Conservation (phyloP, 169 alveolate species). For the Plasmodium gonderi region DNA sequence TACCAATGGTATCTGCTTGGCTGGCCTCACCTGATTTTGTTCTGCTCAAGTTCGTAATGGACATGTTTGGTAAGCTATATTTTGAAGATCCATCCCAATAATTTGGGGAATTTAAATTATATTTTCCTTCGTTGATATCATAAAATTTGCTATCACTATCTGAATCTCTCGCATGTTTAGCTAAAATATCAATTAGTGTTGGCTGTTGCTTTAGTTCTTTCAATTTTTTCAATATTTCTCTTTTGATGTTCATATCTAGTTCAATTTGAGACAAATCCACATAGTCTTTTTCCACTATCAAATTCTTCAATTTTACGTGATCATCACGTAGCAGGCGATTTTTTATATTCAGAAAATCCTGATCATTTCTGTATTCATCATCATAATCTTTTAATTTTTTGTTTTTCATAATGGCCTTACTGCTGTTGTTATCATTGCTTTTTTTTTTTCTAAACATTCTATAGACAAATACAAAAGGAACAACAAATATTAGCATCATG, state of each 20-base stretch:
- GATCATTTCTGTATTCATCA: neutral
- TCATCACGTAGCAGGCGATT: slow-evolving; percentile 15
- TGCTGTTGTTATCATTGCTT: slow-evolving; percentile 4
- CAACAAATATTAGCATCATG: slow-evolving; percentile 14
- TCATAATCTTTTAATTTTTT: slow-evolving; percentile 42
- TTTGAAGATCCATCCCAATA: slow-evolving; percentile 38
- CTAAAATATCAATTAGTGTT: slow-evolving; percentile 52
- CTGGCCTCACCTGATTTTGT: neutral
- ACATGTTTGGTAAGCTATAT: slow-evolving; percentile 37
- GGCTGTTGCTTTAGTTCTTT: slow-evolving; percentile 12
- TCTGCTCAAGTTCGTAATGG: neutral
- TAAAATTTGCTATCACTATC: slow-evolving; percentile 24
- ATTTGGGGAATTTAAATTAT: slow-evolving; percentile 18
- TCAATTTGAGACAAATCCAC: neutral
- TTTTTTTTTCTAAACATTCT: slow-evolving; percentile 43
- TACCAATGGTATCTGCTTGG: slow-evolving; percentile 10
- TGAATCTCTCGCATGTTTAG: slow-evolving; percentile 74
- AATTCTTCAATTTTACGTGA: neutral
- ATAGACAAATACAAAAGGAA: slow-evolving; percentile 60
- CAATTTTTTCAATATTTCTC: neutral
- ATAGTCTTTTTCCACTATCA: neutral
- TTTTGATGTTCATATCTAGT: slow-evolving; percentile 14
- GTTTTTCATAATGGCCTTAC: slow-evolving; percentile 26
- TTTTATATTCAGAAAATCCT: slow-evolving; percentile 12
- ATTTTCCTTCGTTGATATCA: slow-evolving; percentile 14